phyloP scores from a whole-genome alignment of 306 rosid species.

The Lathyrus aphaca region DNA sequence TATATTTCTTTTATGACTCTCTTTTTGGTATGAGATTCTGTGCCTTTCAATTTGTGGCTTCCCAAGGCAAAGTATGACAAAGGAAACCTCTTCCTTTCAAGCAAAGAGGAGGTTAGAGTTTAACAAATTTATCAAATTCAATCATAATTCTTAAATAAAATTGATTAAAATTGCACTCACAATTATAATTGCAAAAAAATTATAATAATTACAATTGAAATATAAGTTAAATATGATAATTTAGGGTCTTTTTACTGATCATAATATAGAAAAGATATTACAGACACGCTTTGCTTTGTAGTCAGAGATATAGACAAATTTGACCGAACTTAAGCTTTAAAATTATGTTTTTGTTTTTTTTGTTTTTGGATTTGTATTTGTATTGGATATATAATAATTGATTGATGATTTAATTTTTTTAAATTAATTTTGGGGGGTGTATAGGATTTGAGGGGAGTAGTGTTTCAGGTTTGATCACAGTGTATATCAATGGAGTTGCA shows the following conservation, averaged over 20 bases:
- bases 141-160: not conserved
- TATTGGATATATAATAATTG: not conserved
- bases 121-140: not conserved
- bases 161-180: not conserved
- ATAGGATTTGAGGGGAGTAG: constrained; percentile 26
- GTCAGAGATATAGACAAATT: too few relatives aligned
- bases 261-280: too few relatives aligned
- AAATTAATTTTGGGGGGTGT: constrained; percentile 6
- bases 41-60: constrained; percentile 30
- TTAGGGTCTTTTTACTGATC: too few relatives aligned
- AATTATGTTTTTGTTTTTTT: too few relatives aligned
- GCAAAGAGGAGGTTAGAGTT: not conserved
- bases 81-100: not conserved
- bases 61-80: constrained; percentile 13
- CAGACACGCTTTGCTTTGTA: too few relatives aligned
- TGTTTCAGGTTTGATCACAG: constrained; percentile 63
- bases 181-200: not conserved
- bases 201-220: not conserved
- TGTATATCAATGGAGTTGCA: constrained; percentile 78
- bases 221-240: too few relatives aligned
- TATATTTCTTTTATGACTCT: not conserved
- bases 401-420: constrained; percentile 11
- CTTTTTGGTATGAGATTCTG: not conserved
- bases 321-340: too few relatives aligned
- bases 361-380: not conserved